Evolutionary conservation across 371 early-diverging fungal genomes (phyloP).

Genomic region (Actinomucor elegans): DNA sequence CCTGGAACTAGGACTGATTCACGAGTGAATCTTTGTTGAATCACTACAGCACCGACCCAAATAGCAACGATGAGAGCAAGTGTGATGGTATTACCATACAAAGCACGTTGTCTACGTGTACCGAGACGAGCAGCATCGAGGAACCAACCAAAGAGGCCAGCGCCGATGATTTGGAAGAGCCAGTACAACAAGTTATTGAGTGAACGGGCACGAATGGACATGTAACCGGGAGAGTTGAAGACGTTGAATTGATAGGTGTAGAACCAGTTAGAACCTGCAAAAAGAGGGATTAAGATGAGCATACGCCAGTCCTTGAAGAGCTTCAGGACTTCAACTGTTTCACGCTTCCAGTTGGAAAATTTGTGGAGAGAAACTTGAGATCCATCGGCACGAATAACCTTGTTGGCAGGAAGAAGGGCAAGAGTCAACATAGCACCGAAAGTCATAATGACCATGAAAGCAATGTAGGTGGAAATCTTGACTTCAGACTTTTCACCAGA

Average conservation of each 20-base stretch:
- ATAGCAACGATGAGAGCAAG: slow-evolving; percentile 45
- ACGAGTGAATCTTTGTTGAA: slow-evolving; percentile 49
- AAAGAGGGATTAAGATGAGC: slow-evolving; percentile 64
- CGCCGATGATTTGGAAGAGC: slow-evolving; percentile 67
- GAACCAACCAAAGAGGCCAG: slow-evolving; percentile 54
- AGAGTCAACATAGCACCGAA: slow-evolving; percentile 58
- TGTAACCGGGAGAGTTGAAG: slow-evolving; percentile 39
- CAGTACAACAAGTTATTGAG: slow-evolving; percentile 73
- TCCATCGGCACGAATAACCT: slow-evolving; percentile 67
- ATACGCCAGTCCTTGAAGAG: slow-evolving; percentile 69
- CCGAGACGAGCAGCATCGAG: slow-evolving; percentile 49
- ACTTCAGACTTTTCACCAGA: slow-evolving; percentile 38
- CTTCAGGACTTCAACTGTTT: slow-evolving; percentile 52
- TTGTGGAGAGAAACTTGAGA: slow-evolving; percentile 54
- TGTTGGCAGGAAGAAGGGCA: slow-evolving; percentile 57
- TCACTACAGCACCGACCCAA: slow-evolving; percentile 58
- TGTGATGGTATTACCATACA: slow-evolving; percentile 48
- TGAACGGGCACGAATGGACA: slow-evolving; percentile 57
- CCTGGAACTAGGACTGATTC: slow-evolving; percentile 12
- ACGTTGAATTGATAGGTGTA: slow-evolving; percentile 65
- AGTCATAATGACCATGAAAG: slow-evolving; percentile 64
- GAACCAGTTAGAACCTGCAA: slow-evolving; percentile 74
- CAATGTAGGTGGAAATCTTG: slow-evolving; percentile 58
- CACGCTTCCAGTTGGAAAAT: slow-evolving; percentile 53
- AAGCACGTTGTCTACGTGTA: slow-evolving; percentile 51